phyloP scores from a whole-genome alignment of 257 asterid species.

The Leptodermis oblonga region DNA sequence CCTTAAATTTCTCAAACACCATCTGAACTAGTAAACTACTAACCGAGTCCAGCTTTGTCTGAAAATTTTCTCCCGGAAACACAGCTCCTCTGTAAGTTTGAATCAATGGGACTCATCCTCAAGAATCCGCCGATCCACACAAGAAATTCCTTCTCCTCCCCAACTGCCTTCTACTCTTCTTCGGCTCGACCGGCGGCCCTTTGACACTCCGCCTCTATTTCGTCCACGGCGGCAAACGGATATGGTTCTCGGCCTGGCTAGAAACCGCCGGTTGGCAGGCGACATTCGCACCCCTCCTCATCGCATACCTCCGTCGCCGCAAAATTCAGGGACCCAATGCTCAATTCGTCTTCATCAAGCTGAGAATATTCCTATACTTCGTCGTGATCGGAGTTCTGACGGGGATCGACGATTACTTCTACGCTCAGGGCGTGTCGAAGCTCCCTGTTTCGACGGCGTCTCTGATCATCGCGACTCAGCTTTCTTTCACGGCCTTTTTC shows the following conservation, averaged over 20 bases:
- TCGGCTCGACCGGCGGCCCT: conserved; percentile 28
- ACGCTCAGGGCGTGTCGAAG: conserved; percentile 24
- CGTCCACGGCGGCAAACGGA: conserved; percentile 24
- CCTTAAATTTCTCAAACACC: not conserved
- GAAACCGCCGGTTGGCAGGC: conserved; percentile 31
- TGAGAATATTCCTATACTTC: not conserved
- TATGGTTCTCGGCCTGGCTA: conserved; percentile 27
- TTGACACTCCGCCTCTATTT: conserved; percentile 27
- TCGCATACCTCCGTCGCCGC: conserved; percentile 22
- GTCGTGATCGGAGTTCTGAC: conserved; percentile 21
- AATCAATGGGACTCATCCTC: not conserved
- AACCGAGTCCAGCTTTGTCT: not conserved
- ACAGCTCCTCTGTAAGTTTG: not conserved
- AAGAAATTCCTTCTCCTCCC: conserved; percentile 15
- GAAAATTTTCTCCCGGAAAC: not conserved
- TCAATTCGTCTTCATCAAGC: conserved; percentile 9
- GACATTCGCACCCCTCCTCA: conserved; percentile 21
- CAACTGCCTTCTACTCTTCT: conserved; percentile 14
- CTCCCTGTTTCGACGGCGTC: conserved; percentile 29
- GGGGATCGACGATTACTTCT: conserved; percentile 26
- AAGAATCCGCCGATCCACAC: not conserved
- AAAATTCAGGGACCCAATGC: conserved; percentile 13
- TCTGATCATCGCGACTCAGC: conserved; percentile 23
- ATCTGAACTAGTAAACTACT: not conserved
- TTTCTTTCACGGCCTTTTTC: conserved; percentile 28